Evolutionary conservation across 805 yeast genomes (phyloP), one percentile per base, ranked within the genome.

Genomic region (Candida sanyiensis): DNA sequence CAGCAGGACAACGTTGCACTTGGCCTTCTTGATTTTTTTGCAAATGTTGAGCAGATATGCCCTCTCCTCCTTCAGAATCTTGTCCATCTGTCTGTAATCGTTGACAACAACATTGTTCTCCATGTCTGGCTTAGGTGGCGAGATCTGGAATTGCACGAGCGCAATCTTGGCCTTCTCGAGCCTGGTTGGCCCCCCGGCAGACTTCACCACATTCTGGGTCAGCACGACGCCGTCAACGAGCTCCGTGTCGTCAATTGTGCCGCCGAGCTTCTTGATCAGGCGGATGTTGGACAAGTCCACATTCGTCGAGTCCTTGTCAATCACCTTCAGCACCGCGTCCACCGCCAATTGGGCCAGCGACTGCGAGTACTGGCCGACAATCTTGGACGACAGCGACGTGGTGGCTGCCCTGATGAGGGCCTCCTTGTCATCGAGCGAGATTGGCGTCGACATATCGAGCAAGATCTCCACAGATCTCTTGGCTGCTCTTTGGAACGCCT

Each of bases 11-110:
- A 46, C 64, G 67, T 66, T 79, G 81, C 98, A 93, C 65, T 89
- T 93, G 49, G 97, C 83, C 72, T 93, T 93, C 60, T 94, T 93
- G 66, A 93, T 87, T 60, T 86, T 87, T 65, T 93, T 93, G 70
- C 96, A 89, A 59, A 93, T 84, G 62, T 90, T 90, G 59, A 93
- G 74, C 57, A 93, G 68, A 60, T 93, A 93, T 21, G 96, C 93
- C 61, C 99, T 81, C 71, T 93, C 98, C 66, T 93, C 99, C 59
- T 94, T 93, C 59, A 93, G 72, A 52, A 93, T 93, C 68, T 90
- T 93, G 65, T 93, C 99, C 99, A 93, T 93, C 66, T 93, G 98
- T 64, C 98, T 78, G 69, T 93, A 93, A 63, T 93, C 99, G 58
- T 85, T 93, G 39, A 93, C 97, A 42, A 93, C 95, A 35, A 93